Conservation (phyloP, 495 filamentous ascomycete genomes). For the Evernia prunastri region DNA sequence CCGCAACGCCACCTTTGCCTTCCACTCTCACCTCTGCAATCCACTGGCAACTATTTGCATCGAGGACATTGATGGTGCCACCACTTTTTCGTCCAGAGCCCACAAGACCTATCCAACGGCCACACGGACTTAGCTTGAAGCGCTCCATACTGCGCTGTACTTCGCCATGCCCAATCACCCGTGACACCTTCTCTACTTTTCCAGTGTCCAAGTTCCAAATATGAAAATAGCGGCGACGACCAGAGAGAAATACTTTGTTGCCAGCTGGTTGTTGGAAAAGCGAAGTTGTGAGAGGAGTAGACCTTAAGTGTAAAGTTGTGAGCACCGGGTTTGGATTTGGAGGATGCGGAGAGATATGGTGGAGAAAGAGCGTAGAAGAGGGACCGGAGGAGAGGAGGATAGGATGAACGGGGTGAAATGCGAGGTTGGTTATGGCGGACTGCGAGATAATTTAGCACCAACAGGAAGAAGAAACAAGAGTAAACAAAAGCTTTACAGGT, state of each 20-base stretch:
- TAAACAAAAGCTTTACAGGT: slow-evolving; percentile 44
- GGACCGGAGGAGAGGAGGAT: slow-evolving; percentile 83
- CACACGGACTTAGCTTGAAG: slow-evolving; percentile 80
- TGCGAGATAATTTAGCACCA: slow-evolving; percentile 42
- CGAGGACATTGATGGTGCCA: slow-evolving; percentile 79
- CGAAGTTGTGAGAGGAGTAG: slow-evolving; percentile 72
- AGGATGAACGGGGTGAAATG: slow-evolving; percentile 82
- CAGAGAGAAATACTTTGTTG: slow-evolving; percentile 72
- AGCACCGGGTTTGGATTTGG: slow-evolving; percentile 77
- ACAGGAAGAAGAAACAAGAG: neutral
- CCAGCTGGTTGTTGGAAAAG: slow-evolving; percentile 59
- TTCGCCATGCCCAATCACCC: slow-evolving; percentile 72
- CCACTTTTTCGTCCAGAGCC: slow-evolving; percentile 75
- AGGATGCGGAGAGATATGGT: slow-evolving; percentile 74
- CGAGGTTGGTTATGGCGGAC: slow-evolving; percentile 75
- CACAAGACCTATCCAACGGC: slow-evolving; percentile 72
- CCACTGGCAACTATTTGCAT: slow-evolving; percentile 81
- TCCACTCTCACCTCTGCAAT: slow-evolving; percentile 75
- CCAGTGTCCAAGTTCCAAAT: slow-evolving; percentile 83
- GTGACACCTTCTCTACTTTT: slow-evolving; percentile 65
- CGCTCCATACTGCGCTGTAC: slow-evolving; percentile 87
- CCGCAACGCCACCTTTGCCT: slow-evolving; percentile 72
- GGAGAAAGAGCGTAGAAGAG: slow-evolving; percentile 75
- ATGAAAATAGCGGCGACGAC: slow-evolving; percentile 86
- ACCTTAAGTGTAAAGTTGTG: slow-evolving; percentile 78